Base-by-base conservation (phyloP, 1,139 yeast species). In the Lodderomyces pseudojiufengensis region DNA sequence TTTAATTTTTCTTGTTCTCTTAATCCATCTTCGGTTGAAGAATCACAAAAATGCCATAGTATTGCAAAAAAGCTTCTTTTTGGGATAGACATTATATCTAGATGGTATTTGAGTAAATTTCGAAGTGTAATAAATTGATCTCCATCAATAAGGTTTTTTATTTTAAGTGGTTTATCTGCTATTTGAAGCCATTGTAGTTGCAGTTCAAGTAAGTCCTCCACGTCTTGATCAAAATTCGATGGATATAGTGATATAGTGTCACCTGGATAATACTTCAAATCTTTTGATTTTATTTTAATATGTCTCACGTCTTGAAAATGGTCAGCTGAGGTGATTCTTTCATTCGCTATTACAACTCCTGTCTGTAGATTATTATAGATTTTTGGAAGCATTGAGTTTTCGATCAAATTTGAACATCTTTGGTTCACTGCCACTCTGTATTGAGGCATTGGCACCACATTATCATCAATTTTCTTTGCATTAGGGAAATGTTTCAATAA, bases 241-340 rank as follows among this genome's bases (percentile, higher is more conserved):
- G 98, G 95, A 50, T 82, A 87, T 15, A 92, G 53, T 0, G 84
- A 79, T 1, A 83, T 61, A 0, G 94, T 79, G 50, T 92, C 97
- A 3, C 97, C 98, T 0, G 95, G 90, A 2, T 52, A 43, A 50
- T 76, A 85, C 0, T 51, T 39, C 4, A 72, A 42, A 15, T 51
- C 48, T 3, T 60, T 51, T n/a, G 60, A 45, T 31, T 59, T 56
- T 4, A 88, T 62, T 0, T 60, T 56, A 11, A 90, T 55, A 40
- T 76, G 79, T 27, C 96, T 70, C 1, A 92, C 95, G 52, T 94
- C 98, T 57, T 92, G 97, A 59, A 86, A 88, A 61, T 94, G 97
- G 38, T 77, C 81, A 0, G 47, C 41, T 0, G 76, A 57, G 0
- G 97, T 90, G 10, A 90, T 61, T 39, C 96, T 61, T 1, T 57